These are phyloP conservation scores for Fusarium sambucinum DNA, from an alignment of 2,329 filamentous ascomycete genomes.

Conservation along the genomic window DNA sequence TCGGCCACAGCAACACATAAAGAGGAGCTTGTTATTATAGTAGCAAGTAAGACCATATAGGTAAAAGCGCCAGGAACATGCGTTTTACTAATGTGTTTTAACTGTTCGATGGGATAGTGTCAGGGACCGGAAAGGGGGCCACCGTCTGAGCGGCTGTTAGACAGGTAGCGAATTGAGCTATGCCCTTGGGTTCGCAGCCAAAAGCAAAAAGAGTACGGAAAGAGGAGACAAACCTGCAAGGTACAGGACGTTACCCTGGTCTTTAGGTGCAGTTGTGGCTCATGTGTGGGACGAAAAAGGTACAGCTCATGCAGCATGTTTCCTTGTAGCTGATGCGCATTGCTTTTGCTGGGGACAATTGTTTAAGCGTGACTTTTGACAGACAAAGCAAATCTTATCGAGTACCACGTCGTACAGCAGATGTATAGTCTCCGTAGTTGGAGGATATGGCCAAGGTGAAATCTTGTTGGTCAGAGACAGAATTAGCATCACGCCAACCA, in stretches of 20 bases:
- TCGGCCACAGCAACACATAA: conserved; percentile 17
- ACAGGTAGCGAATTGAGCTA: conserved; percentile 4
- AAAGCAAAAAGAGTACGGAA: conserved; percentile 15
- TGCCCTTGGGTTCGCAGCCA: conserved; percentile 18
- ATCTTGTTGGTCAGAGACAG: conserved; percentile 14
- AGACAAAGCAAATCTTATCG: conserved; percentile 14
- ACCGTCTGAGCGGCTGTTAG: not conserved
- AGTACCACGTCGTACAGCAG: not conserved
- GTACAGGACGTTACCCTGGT: conserved; percentile 10
- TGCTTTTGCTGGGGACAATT: conserved; percentile 24
- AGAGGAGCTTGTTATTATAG: conserved; percentile 10
- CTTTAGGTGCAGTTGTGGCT: conserved; percentile 37
- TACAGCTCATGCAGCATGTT: conserved; percentile 9
- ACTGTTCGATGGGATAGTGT: not conserved
- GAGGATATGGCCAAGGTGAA: conserved; percentile 3
- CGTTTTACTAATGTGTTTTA: conserved; percentile 8
- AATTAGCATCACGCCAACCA: conserved; percentile 22
- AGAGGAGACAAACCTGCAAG: not conserved
- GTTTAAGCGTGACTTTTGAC: conserved; percentile 13
- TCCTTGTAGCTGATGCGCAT: conserved; percentile 17
- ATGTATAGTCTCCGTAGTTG: not conserved
- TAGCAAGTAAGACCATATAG: conserved; percentile 13
- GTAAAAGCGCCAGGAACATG: conserved; percentile 30
- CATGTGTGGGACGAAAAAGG: conserved; percentile 8
- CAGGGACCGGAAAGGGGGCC: not conserved